phyloP scores from a whole-genome alignment of 805 yeast species.

The Candida berthetii region DNA sequence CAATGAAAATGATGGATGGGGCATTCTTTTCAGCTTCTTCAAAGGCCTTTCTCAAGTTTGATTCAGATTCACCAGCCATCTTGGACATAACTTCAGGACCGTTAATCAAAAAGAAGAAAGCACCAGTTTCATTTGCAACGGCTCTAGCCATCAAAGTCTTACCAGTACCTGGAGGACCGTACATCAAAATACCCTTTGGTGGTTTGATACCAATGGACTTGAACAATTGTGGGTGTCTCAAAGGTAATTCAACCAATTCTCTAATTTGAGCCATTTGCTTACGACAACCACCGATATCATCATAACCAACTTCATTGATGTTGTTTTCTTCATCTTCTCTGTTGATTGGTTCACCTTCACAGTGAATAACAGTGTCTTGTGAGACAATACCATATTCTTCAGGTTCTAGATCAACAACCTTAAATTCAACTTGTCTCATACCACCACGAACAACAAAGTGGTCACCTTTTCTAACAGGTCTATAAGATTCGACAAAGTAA shows the following conservation, averaged over 20 bases:
- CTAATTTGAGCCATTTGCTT: slow-evolving; percentile 99
- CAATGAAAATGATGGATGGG: slow-evolving; percentile 95
- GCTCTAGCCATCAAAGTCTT: slow-evolving; percentile 99
- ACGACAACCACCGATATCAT: slow-evolving; percentile 98
- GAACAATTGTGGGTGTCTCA: slow-evolving; percentile 97
- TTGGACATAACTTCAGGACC: slow-evolving; percentile 99
- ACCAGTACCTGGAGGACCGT: slow-evolving; percentile 99
- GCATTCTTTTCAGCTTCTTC: slow-evolving; percentile 99
- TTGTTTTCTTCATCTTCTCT: slow-evolving; percentile 98
- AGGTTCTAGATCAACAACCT: slow-evolving; percentile 97
- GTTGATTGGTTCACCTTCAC: slow-evolving; percentile 98
- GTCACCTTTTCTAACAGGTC: slow-evolving; percentile 98
- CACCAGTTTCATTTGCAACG: slow-evolving; percentile 99
- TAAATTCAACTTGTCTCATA: slow-evolving; percentile 98
- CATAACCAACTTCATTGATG: slow-evolving; percentile 95
- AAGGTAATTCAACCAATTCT: slow-evolving; percentile 95
- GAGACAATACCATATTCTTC: slow-evolving; percentile 97
- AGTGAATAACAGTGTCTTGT: slow-evolving; percentile 96
- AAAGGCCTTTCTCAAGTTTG: slow-evolving; percentile 94
- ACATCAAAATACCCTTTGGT: slow-evolving; percentile 96
- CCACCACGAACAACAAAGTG: slow-evolving; percentile 96
- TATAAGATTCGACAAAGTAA: slow-evolving; percentile 96
- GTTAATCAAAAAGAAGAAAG: slow-evolving; percentile 94
- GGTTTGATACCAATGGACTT: slow-evolving; percentile 98
- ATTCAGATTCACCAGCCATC: slow-evolving; percentile 99